Evolutionary conservation across 306 rosid species (phyloP), one percentile per base, ranked within the genome.

Genomic region (Gastrolobium bilobum): DNA sequence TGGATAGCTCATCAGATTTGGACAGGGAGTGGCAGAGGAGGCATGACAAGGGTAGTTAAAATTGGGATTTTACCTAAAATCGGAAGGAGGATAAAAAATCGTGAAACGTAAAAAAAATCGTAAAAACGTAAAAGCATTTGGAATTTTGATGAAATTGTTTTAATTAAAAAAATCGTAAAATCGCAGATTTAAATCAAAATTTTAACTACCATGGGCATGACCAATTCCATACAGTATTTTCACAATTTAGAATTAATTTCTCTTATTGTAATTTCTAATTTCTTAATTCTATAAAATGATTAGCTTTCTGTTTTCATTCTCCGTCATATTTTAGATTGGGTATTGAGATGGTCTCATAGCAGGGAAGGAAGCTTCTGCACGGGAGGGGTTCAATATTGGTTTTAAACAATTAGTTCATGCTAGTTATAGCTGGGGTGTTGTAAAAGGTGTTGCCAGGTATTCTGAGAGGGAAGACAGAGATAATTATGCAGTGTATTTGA

Each of bases 401-500:
- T 94, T 90, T 82, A 92, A 88, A 84, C 83, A 86, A 78, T 91
- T 97, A 1, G 91, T 88, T 33, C 72, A 71, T 60, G 77, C 73
- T 38, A 95, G 97, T 68, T 88, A 85, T 83, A 85, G 79, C 53
- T 91, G 86, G 92, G 98, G 97, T 71, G 75, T 89, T 79, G 94
- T 89, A 50, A 86, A 97, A 91, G 97, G 97, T 46, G 90, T 92
- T 80, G 82, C 95, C 54, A 88, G 97, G 97, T 92, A 87, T 82
- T 75, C 31, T 10, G 0, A 47, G 52, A 59, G 37, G 5, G 14
- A 70, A 44, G 2, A 2, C 71, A n/a, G n/a, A n/a, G n/a, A n/a
- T n/a, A n/a, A n/a, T n/a, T n/a, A n/a, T n/a, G n/a, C n/a, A n/a
- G n/a, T n/a, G n/a, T n/a, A n/a, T n/a, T n/a, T n/a, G n/a, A n/a